Conservation (phyloP, 2,329 filamentous ascomycete species). For the Trichoderma sp. region DNA sequence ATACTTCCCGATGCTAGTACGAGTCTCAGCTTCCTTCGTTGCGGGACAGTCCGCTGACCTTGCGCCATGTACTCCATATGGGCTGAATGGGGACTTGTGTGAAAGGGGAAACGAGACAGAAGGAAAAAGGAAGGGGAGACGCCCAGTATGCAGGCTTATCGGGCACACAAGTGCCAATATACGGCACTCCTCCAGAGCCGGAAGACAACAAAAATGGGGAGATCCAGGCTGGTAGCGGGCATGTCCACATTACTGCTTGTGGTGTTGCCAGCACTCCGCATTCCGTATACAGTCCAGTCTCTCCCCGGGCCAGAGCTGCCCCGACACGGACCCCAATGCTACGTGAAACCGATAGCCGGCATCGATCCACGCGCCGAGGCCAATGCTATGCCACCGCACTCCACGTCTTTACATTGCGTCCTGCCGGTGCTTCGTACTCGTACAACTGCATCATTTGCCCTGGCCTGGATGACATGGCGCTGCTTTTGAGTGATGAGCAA, state of each 20-base stretch:
- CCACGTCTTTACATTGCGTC: not conserved
- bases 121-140: not conserved
- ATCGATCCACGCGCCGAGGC: not conserved
- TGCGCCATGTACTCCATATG: conserved; percentile 16
- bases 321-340: conserved; percentile 2
- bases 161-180: not conserved
- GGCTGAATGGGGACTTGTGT: not conserved
- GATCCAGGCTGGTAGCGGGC: not conserved
- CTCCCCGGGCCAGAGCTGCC: not conserved
- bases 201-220: not conserved
- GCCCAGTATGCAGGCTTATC: not conserved
- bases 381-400: not conserved
- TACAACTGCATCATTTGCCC: not conserved
- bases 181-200: not conserved
- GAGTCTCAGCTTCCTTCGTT: not conserved
- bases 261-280: not conserved
- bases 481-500: not conserved
- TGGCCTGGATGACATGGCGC: not conserved
- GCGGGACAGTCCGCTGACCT: conserved; percentile 4
- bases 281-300: not conserved
- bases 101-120: not conserved
- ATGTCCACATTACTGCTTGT: not conserved
- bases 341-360: conserved; percentile 3
- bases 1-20: not conserved
- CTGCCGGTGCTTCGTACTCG: not conserved